Evolutionary conservation across 2,329 filamentous ascomycete species (phyloP), one percentile per base, ranked within the genome.

Genomic region (Xylaria hypoxylon): DNA sequence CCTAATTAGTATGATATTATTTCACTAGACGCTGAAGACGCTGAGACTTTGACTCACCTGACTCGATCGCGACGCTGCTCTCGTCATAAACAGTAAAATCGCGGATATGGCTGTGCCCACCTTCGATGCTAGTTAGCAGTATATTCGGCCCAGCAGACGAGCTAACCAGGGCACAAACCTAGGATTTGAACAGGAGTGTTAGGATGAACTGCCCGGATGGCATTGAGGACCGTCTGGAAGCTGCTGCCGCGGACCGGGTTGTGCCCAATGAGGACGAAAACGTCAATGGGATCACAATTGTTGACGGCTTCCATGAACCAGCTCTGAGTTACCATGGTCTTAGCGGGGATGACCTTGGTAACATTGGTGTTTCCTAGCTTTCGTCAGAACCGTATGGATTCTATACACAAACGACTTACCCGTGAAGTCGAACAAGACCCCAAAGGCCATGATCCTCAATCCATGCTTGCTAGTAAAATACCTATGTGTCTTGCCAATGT

Each of bases 21-120:
- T 15, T 19, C 26, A 19, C 51, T 26, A 1, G 22, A 42, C 22
- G 40, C 22, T 22, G 10, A 17, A 10, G 24, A 10, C 26, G 11
- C 10, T 2, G 31, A 48, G 28, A 35, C 22, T 15, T 13, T 13
- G 35, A 69, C 69, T 55, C 62, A 71, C 74, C 74, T 22, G 88
- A 87, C 71, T 90, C 88, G 8, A 91, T 80, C 0, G 83, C 88
- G 4, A 88, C 88, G 5, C 86, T 84, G 71, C 83, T 84, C 62
- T 86, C 82, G 73, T 92, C 89, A 68, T 87, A 89, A 2, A 90
- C 85, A 19, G 82, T 83, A 74, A 90, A 89, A 74, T 92, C 89
- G 17, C 89, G 86, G 66, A 89, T 85, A 73, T 90, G 89, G 42
- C 81, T 85, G 77, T 90, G 89, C 10, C 88, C 89, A 22, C 88